A percentile compares a stretch with the other conserved stretches of the same genome.
phyloP scores from a whole-genome alignment of 441 rosid species.

The Mallotus repandus region DNA sequence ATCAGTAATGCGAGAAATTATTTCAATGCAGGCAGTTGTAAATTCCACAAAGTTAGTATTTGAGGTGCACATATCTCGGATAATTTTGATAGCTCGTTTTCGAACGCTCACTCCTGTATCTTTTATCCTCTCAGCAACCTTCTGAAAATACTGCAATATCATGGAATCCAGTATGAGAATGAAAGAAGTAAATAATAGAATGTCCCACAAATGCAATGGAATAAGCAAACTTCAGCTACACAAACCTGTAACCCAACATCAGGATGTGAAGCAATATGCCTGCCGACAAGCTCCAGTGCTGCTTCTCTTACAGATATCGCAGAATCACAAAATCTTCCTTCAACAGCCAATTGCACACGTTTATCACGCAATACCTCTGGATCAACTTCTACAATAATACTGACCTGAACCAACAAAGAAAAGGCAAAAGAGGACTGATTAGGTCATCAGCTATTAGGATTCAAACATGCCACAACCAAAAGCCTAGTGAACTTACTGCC shows the following conservation, averaged over 20 bases:
- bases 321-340: conserved; percentile 99
- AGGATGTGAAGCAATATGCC: conserved; percentile 98
- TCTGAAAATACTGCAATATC: conserved; percentile 84
- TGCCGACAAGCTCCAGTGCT: conserved; percentile 97
- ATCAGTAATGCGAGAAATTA: conserved; percentile 91
- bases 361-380: conserved; percentile 95
- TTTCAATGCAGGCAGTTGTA: conserved; percentile 91
- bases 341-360: conserved; percentile 96
- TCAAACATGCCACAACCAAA: conserved; percentile 20
- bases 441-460: conserved; percentile 19
- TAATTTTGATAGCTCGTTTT: conserved; percentile 94
- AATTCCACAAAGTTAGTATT: conserved; percentile 82
- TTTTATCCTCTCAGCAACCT: conserved; percentile 97
- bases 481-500: conserved; percentile 58
- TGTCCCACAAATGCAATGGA: conserved; percentile 13
- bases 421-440: conserved; percentile 11
- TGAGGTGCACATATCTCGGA: conserved; percentile 95
- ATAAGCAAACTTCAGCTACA: conserved; percentile 15
- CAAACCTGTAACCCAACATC: conserved; percentile 92
- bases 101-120: conserved; percentile 99
- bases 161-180: conserved; percentile 11
- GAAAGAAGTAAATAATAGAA: conserved; percentile 9
- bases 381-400: conserved; percentile 96
- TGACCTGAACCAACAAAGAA: conserved; percentile 66
- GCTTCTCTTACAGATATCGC: conserved; percentile 99